Evolutionary conservation across 176 grass and related monocot genomes (phyloP), one percentile per base, ranked within the genome.

Genomic region (Alloteropsis semialata): DNA sequence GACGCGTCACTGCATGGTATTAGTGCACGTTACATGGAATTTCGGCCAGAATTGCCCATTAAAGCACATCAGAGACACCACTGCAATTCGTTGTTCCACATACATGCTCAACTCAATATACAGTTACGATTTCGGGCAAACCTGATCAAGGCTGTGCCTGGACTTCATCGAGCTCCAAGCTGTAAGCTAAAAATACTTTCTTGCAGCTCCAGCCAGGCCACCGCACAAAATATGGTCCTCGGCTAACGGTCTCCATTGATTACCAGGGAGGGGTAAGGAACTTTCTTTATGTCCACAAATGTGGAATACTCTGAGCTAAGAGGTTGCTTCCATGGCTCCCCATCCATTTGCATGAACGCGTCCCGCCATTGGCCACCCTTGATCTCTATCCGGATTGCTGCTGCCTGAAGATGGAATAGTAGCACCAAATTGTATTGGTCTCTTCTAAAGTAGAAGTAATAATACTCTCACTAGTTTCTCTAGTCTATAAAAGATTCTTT

Each of bases 321-420:
- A 74, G 93, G 89, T 87, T 99, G 96, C 60, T 96, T 99, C 96
- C 96, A 99, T 54, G 96, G 96, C 66, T 99, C 96, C 55, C 96
- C 93, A 19, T 99, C 96, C 96, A 96, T 99, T 87, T 99, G 96
- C 96, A 96, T 99, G 51, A 90, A 99, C 24, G 90, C 93, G 41
- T 90, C 91, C 51, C 62, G 89, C 93, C 93, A 96, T 39, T 85
- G 79, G 1, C 93, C 93, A 22, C 96, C 96, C 93, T 92, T 96
- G 78, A 99, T 99, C 74, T 99, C 96, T 45, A 99, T 83, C 21
- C 93, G 84, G 73, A 99, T 96, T 44, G 96, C 93, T 24, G 89
- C 79, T 84, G 93, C 96, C 96, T 96, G 85, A 83, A 82, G 83
- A 83, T 38, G 78, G 30, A 49, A 84, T 12, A 73, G 29, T 67